phyloP scores from a whole-genome alignment of 2,329 filamentous ascomycete genomes.

The Cadophora luteo-olivacea region DNA sequence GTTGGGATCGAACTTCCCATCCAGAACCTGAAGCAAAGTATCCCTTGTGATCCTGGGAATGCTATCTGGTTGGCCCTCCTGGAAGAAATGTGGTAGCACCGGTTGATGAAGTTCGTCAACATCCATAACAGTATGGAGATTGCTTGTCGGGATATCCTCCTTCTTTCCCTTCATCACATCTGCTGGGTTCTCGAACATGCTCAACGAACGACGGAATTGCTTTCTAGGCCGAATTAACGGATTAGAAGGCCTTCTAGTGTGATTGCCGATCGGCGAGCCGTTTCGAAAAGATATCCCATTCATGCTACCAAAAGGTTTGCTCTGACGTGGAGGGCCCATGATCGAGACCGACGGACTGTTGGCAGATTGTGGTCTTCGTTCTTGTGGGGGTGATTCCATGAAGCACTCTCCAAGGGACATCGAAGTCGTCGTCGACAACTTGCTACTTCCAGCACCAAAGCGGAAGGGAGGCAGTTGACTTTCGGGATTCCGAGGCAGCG shows the following conservation, averaged over 20 bases:
- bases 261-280: slow-evolving; percentile 76
- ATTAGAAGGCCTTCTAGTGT: slow-evolving; percentile 75
- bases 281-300: slow-evolving; percentile 64
- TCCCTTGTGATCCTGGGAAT: slow-evolving; percentile 85
- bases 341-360: slow-evolving; percentile 63
- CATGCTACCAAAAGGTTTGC: slow-evolving; percentile 69
- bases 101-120: slow-evolving; percentile 78
- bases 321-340: slow-evolving; percentile 66
- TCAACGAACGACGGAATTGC: slow-evolving; percentile 88
- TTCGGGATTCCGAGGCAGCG: slow-evolving; percentile 67
- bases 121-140: slow-evolving; percentile 80
- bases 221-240: slow-evolving; percentile 80
- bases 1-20: slow-evolving; percentile 78
- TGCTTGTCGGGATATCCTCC: slow-evolving; percentile 60
- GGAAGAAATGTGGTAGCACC: slow-evolving; percentile 82
- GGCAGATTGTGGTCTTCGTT: slow-evolving; percentile 66
- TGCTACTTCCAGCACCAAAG: slow-evolving; percentile 66
- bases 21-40: slow-evolving; percentile 85
- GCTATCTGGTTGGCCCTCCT: slow-evolving; percentile 80
- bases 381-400: slow-evolving; percentile 75
- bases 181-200: slow-evolving; percentile 95
- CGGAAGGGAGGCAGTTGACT: slow-evolving; percentile 75
- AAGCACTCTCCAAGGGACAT: slow-evolving; percentile 83
- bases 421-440: slow-evolving; percentile 58
- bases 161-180: slow-evolving; percentile 86